Percentiles rank a stretch among this genome's conserved stretches.
phyloP scores from a whole-genome alignment of 345 rosid genomes.

The Noccaea caerulescens region DNA sequence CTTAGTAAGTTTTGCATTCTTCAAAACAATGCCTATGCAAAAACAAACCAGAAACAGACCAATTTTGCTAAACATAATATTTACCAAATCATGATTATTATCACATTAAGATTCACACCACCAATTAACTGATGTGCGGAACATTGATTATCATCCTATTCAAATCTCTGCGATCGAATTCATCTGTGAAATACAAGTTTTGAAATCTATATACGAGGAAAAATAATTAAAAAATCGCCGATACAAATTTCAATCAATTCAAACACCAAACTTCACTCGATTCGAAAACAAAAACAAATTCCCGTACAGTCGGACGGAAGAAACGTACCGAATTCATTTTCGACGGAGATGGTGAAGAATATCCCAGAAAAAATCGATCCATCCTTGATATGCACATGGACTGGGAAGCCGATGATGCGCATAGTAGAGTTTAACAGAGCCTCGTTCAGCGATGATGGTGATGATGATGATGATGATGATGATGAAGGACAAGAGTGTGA shows the following conservation, averaged over 20 bases:
- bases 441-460: constrained; percentile 50
- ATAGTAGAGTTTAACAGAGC: constrained; percentile 66
- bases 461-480: constrained; percentile 19
- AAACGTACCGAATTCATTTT: constrained; percentile 59
- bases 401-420: constrained; percentile 74
- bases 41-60: constrained; percentile 17
- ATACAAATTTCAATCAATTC: background rate
- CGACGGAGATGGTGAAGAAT: constrained; percentile 75
- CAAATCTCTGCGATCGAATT: background rate
- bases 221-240: background rate
- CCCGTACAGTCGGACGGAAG: background rate
- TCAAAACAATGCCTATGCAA: constrained; percentile 71
- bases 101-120: constrained; percentile 4
- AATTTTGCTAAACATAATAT: background rate
- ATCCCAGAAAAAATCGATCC: constrained; percentile 84
- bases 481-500: constrained; percentile 19
- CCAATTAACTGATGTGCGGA: background rate
- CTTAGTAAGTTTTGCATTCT: constrained; percentile 75
- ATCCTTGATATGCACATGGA: constrained; percentile 75
- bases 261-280: no score
- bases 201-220: background rate
- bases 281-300: background rate
- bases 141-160: constrained; percentile 26
- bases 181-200: background rate
- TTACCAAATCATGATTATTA: background rate